A percentile compares a stretch with the other conserved stretches of the same genome.
Evolutionary conservation across 768 basidiomycete species (phyloP).

Genomic region (Kwoniella dendrophila): DNA sequence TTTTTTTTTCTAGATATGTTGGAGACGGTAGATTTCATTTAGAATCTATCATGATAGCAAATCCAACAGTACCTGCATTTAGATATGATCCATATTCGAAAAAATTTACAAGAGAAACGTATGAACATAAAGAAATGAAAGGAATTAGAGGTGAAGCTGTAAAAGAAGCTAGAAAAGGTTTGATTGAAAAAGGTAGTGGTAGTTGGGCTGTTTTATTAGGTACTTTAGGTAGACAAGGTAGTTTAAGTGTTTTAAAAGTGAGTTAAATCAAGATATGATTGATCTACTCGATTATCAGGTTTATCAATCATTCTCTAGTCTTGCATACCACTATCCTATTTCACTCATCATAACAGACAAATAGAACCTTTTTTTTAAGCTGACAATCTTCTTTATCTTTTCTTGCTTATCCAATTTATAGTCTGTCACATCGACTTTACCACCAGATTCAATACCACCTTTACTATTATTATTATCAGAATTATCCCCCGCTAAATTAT

Average conservation of each 20-base stretch:
- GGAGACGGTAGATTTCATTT: slow-evolving; percentile 98
- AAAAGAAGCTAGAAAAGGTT: slow-evolving; percentile 66
- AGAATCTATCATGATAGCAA: slow-evolving; percentile 99
- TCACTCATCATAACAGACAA: too few relatives aligned
- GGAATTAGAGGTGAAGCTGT: slow-evolving; percentile 73
- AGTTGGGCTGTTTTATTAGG: slow-evolving; percentile 92
- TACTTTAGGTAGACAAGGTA: slow-evolving; percentile 92
- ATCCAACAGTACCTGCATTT: slow-evolving; percentile 90
- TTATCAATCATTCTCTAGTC: too few relatives aligned
- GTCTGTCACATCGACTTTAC: slow-evolving; percentile 38
- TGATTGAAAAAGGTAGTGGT: slow-evolving; percentile 56
- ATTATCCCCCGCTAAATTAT: slow-evolving; percentile 90
- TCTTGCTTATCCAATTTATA: slow-evolving; percentile 19
- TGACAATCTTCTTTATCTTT: slow-evolving; percentile 17
- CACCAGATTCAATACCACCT: slow-evolving; percentile 41
- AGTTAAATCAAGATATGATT: slow-evolving; percentile 11
- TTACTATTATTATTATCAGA: slow-evolving; percentile 92
- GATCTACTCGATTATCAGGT: too few relatives aligned
- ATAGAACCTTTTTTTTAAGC: neutral
- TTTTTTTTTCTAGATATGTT: slow-evolving; percentile 68
- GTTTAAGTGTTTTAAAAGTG: slow-evolving; percentile 80
- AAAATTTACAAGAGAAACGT: slow-evolving; percentile 88
- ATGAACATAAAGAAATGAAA: slow-evolving; percentile 87
- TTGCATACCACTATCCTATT: too few relatives aligned
- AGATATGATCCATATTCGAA: slow-evolving; percentile 99